A percentile compares a stretch with the other conserved stretches of the same genome.
Evolutionary conservation across 2,329 filamentous ascomycete species (phyloP).

Genomic region (Ophiostoma montium): DNA sequence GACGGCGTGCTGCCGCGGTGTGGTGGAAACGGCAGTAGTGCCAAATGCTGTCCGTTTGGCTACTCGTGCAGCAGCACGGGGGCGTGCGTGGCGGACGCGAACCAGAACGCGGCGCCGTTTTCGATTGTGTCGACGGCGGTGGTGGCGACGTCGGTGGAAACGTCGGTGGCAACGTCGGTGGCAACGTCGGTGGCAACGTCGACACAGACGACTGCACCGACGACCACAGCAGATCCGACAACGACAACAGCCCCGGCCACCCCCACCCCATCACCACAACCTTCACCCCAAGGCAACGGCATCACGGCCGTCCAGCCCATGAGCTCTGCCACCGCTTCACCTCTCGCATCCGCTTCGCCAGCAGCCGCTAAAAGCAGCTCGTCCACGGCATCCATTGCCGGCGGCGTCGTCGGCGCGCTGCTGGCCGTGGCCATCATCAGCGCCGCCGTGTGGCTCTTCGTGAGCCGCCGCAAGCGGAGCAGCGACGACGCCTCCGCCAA

Average conservation of each 20-base stretch:
- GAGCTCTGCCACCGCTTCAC: slow-evolving; percentile 4
- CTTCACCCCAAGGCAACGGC: background rate
- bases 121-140: slow-evolving; percentile 8
- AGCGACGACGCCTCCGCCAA: background rate
- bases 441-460: slow-evolving; percentile 25
- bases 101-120: slow-evolving; percentile 29
- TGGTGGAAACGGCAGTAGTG: too few relatives aligned
- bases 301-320: background rate
- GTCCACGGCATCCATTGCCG: slow-evolving; percentile 29
- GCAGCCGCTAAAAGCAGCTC: slow-evolving; percentile 10
- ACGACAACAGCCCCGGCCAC: background rate
- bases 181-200: background rate
- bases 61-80: slow-evolving; percentile 46
- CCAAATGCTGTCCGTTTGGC: slow-evolving; percentile 58
- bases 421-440: slow-evolving; percentile 26
- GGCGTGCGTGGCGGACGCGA: slow-evolving; percentile 38
- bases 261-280: background rate
- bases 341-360: background rate
- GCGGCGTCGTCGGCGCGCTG: slow-evolving; percentile 32
- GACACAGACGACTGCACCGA: background rate
- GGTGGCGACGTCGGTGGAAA: slow-evolving; percentile 13
- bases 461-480: slow-evolving; percentile 17
- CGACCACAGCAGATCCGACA: background rate
- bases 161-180: background rate
- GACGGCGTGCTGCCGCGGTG: slow-evolving; percentile 42